Conservation (phyloP, 305 asterid species). For the Fraxinus platypoda region DNA sequence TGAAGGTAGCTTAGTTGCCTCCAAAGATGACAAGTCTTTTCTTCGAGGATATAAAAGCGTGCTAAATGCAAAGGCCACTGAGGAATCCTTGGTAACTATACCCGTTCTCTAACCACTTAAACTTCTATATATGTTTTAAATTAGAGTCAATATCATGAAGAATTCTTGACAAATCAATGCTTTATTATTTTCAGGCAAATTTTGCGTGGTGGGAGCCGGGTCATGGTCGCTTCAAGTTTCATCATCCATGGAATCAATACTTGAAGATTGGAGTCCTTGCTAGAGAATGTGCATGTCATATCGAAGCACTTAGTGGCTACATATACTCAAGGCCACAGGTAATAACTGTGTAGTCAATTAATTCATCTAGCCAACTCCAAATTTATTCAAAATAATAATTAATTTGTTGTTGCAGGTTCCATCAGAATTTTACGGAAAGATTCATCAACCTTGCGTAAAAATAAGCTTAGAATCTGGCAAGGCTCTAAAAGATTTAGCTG, state of each 20-base stretch:
- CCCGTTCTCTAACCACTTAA: not conserved
- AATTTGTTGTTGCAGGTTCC: conserved; percentile 26
- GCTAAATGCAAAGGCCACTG: conserved; percentile 57
- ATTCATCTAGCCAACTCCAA: not conserved
- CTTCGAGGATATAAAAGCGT: conserved; percentile 45
- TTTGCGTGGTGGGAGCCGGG: conserved; percentile 89
- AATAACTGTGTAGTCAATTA: not conserved
- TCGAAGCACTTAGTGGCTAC: conserved; percentile 51
- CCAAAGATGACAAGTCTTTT: conserved; percentile 35
- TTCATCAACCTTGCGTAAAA: conserved; percentile 38
- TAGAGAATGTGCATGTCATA: conserved; percentile 69
- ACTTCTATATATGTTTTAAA: not conserved
- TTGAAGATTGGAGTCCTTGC: conserved; percentile 55
- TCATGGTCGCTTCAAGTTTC: conserved; percentile 53
- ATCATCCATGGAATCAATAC: conserved; percentile 80
- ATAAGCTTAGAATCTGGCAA: conserved; percentile 53
- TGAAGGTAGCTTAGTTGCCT: conserved; percentile 16
- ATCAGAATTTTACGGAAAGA: conserved; percentile 30
- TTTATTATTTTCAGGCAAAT: conserved; percentile 49
- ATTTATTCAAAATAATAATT: not conserved
- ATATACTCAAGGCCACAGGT: conserved; percentile 31
- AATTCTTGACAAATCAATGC: not conserved
- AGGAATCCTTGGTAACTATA: conserved; percentile 62
- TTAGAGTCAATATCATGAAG: not conserved
- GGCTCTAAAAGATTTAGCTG: conserved; percentile 41